Base-by-base conservation (phyloP, 352 stramenopile genomes). In the Phytophthora hybrid region DNA sequence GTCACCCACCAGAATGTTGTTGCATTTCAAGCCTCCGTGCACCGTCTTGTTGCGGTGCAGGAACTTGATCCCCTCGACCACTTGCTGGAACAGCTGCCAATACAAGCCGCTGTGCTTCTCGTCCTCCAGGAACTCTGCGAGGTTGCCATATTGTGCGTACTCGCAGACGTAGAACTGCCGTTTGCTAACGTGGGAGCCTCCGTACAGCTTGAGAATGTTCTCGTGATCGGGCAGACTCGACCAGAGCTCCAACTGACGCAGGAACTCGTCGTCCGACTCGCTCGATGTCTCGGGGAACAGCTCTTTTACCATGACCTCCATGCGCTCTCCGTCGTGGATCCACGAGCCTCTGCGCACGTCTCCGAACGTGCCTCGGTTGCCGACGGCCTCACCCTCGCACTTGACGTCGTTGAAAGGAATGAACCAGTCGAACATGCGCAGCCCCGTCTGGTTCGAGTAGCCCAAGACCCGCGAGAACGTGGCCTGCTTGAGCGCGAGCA, bases 1-100 rank as follows among this genome's bases (percentile, higher is more conserved):
- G 14, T 79, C 72, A 41, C 78, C 76, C 11, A 89, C 73, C 2
- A 89, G 55, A 10, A 88, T 66, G 59, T 89, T 87, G 56, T 54
- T 78, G 34, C 71, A 82, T 3, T 67, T 70, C 6, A 89, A 56
- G 0, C 61, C 69, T 1, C 78, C 78, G 49, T 88, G 80, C 11
- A 76, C 70, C 13, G 80, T 59, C 29, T 68, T 67, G 10, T 68
- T 53, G 32, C 80, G 58, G 64, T 90, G 82, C 9, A 90, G 73
- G 32, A 76, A 76, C 18, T 77, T 32, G 0, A 90, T 59, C 0
- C 82, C 80, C 23, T 85, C 4, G 16, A 41, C 53, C 1, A 61
- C 57, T 11, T 71, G 39, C 8, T 39, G 8, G 19, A 76, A 72
- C 21, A 72, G 18, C 9, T 37, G 37, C 62, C 61, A 76, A 26